Base-by-base conservation (phyloP, 257 asterid species). In the Prunella vulgaris region DNA sequence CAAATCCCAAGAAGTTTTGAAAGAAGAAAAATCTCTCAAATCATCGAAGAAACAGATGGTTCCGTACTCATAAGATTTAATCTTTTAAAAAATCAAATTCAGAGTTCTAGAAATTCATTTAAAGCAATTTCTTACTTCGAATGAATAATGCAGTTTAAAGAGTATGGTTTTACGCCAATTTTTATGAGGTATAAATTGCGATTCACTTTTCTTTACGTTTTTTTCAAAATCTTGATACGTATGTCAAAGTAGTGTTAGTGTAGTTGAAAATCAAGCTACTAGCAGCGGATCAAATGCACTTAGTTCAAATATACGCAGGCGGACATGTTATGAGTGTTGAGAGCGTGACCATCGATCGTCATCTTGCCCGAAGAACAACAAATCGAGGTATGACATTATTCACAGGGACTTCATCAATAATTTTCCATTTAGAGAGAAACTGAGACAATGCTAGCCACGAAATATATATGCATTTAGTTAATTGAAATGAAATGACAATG, bases 301-400 rank as follows among this genome's bases (percentile, higher is more conserved):
- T 12, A 81, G 90, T 51, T 80, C 93, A 27, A 91, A 91, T 81
- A 87, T 88, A 67, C 81, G 86, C 78, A 80, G 93, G 66, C 80
- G 97, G 51, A 85, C 90, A 15, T 91, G 96, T 69, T 89, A 87
- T 2, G 92, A 84, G 71, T 87, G 98, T 64, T 94, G 95, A 48
- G 95, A 87, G 65, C 82, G 81, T 2, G 97, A 92, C n/a, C 98
- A 92, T 60, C 83, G 86, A 62, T 87, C 95, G 3, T 87, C 95
- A 2, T 76, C 86, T 59, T 91, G 97, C 78, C 76, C 72, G 3
- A 46, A 46, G 53, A 46, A 46, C 27, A 8, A 51, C 14, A 18
- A 51, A 51, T 51, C 58, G 27, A 51, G 27, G 17, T n/a, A 49
- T 20, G 3, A 40, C n/a, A 10, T 52, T 8, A 18, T 46, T 42